Base-by-base conservation (phyloP, 768 basidiomycete genomes). In the Mycena metata region DNA sequence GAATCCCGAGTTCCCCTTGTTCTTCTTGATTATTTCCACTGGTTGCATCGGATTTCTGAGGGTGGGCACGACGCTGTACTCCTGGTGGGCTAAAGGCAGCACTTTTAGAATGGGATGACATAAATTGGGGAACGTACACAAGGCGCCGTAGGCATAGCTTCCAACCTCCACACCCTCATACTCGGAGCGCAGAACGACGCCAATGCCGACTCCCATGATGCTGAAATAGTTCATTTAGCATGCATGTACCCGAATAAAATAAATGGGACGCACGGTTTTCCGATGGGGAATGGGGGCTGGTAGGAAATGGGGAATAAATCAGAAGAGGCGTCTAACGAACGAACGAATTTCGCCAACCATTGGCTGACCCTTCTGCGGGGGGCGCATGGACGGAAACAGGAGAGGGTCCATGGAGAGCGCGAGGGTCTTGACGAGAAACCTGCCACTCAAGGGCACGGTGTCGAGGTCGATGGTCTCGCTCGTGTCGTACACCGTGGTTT, bases 401-500 rank as follows among this genome's bases (percentile, higher is more conserved):
- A 78, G 83, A 1, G 83, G 82, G 63, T 85, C 84, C 35, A 85
- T 71, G 2, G 83, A 83, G 13, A 85, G 73, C 3, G 79, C 81
- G 13, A 89, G 79, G 0, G 81, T 82, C 75, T 89, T 90, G 69
- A 88, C 47, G 6, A 90, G 70, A 62, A 87, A 74, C 0, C 85
- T 84, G 0, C 85, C 84, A 30, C 85, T 74, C 43, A 88, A 74
- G 0, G 81, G 74, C 1, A 81, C 81, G 35, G 71, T 81, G n/a
- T 87, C 85, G 23, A 83, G 69, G 66, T 90, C 88, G 70, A 90
- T 89, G 0, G 77, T 82, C 58, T 82, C 72, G 1, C 77, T 81
- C 4, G 63, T 75, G 64, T 88, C 86, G 65, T 85, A 81, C 0
- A 83, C 70, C 2, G 82, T 82, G 5, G 84, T 85, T 69, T 84